Base-by-base conservation (phyloP, 352 stramenopile species). In the Phytopythium cucurbitacearum region DNA sequence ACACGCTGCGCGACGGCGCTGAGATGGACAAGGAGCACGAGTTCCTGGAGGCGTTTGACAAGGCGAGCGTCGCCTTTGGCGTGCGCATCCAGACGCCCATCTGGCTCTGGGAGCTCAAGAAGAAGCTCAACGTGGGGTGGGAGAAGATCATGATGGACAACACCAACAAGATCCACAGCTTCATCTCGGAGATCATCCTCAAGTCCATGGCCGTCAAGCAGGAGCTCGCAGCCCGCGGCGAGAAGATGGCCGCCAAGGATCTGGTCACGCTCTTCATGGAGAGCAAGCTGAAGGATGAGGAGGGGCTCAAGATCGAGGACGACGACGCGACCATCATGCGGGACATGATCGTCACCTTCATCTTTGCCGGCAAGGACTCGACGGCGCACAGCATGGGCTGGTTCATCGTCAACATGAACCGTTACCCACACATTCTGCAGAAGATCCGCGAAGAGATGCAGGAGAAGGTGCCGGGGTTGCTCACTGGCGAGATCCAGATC, bases 331-430 rank as follows among this genome's bases (percentile, higher is more conserved):
- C 67, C n/a, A 67, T 72, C 36, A 71, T 94, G 43, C 68, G 79
- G 0, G 77, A 92, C 51, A 86, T 94, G 60, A 65, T 89, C 15
- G 67, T 91, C 53, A 85, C 71, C 21, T 88, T 92, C 42, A 67
- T 88, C 36, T 78, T 92, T 41, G 84, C 77, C 7, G 84, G 81
- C 41, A 76, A 85, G 33, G 84, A 93, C 65, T 85, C 81, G n/a
- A 89, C 77, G 2, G 74, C 81, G 0, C 68, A 79, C 42, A 70
- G 60, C 12, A 69, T 94, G 57, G 63, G 55, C 16, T 94, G 84
- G 84, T 76, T 89, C 37, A 64, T 89, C 41, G 78, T 89, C 40
- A 76, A 85, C 53, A 62, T 89, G 32, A 69, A 63, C 33, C 68
- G 56, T 11, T 47, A 87, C 42, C 81, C 78, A 3, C 49, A 83